Evolutionary conservation across 352 stramenopile genomes (phyloP).

Genomic region (Phytophthora chlamydospora): DNA sequence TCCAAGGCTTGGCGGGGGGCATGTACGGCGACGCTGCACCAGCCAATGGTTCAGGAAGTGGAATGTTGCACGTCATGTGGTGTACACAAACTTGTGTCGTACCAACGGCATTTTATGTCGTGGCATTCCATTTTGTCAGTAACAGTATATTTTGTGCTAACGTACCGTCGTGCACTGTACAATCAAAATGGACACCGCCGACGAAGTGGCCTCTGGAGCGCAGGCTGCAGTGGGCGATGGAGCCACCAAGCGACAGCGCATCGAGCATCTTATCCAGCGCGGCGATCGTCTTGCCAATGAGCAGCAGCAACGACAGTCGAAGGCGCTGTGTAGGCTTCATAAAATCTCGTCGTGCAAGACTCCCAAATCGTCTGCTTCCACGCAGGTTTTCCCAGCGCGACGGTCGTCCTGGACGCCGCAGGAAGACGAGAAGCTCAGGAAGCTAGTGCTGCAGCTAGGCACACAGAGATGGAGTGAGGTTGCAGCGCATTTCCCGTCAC

Average conservation of each 20-base stretch:
- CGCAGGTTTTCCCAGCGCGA: constrained; percentile 6
- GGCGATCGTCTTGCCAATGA: constrained; percentile 45
- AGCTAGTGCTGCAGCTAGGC: constrained; percentile 48
- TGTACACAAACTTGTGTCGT: too few relatives aligned
- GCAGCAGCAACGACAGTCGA: constrained; percentile 11
- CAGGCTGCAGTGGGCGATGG: background rate
- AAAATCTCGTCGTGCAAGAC: background rate
- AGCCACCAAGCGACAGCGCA: constrained; percentile 56
- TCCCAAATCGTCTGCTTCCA: constrained; percentile 1
- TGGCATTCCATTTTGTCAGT: too few relatives aligned
- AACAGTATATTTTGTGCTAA: too few relatives aligned
- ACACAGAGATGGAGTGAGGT: constrained; percentile 46
- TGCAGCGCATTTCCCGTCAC: constrained; percentile 41
- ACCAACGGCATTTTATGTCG: too few relatives aligned
- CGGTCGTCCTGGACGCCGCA: constrained; percentile 49
- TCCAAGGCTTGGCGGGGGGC: background rate
- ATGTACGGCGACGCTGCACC: background rate
- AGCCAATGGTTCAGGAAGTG: constrained; percentile 18
- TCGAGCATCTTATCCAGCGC: constrained; percentile 61
- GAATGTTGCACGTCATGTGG: too few relatives aligned
- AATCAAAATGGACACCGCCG: background rate
- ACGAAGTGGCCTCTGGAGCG: too few relatives aligned
- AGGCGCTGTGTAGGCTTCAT: background rate
- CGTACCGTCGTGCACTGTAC: too few relatives aligned
- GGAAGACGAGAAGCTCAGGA: constrained; percentile 53